These are phyloP conservation scores for Cystobasidiopsis lactophilus DNA, from an alignment of 768 basidiomycete species.

Conservation along the genomic window DNA sequence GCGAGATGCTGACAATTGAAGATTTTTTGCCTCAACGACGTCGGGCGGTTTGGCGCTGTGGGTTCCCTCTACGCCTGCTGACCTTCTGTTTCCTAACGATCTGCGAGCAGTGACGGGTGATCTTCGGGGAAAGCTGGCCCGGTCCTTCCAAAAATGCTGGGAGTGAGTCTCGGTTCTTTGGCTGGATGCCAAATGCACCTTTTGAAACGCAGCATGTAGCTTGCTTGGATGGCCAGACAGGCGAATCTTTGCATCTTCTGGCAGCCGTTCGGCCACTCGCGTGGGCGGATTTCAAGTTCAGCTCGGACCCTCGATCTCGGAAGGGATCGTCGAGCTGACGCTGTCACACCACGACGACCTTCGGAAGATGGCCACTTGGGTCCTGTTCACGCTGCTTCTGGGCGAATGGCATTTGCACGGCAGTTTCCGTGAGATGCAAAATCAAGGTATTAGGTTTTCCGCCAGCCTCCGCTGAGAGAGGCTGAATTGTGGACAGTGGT, in stretches of 20 bases:
- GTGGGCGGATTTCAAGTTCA: slow-evolving; percentile 53
- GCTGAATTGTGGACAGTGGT: slow-evolving; percentile 68
- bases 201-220: too few relatives aligned
- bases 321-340: slow-evolving; percentile 73
- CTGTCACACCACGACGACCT: slow-evolving; percentile 85
- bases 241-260: slow-evolving; percentile 36
- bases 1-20: slow-evolving; percentile 47
- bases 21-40: slow-evolving; percentile 76
- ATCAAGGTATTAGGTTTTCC: neutral
- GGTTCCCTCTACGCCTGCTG: neutral
- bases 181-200: too few relatives aligned
- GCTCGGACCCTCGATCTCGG: slow-evolving; percentile 27
- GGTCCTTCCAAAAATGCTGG: slow-evolving; percentile 29
- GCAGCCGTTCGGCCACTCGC: too few relatives aligned
- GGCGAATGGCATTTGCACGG: slow-evolving; percentile 21
- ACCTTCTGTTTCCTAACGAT: neutral
- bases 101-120: slow-evolving; percentile 34
- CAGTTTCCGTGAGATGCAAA: neutral
- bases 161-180: too few relatives aligned
- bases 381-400: slow-evolving; percentile 86
- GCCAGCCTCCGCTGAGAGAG: slow-evolving; percentile 24
- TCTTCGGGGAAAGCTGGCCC: slow-evolving; percentile 47
- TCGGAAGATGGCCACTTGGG: slow-evolving; percentile 70
- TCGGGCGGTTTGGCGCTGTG: slow-evolving; percentile 3
- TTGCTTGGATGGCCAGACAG: slow-evolving; percentile 43